Conservation (phyloP, 1,284 basidiomycete species). For the Ganoderma lucidum region DNA sequence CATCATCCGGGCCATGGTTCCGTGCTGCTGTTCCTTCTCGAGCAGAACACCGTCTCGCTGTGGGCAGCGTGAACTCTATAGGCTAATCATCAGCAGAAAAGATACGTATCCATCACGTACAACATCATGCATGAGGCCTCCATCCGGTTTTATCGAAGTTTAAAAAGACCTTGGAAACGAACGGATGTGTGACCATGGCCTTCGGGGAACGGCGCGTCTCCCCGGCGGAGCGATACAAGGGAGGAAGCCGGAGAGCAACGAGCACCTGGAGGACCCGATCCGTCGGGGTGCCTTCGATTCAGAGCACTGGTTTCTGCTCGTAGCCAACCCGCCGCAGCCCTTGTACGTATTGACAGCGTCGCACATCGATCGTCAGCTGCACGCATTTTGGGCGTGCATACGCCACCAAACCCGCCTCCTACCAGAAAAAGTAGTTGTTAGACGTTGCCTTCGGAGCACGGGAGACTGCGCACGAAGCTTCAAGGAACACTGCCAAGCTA, state of each 20-base stretch:
- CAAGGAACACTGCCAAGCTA: constrained; percentile 2
- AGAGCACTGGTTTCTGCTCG: constrained; percentile 1
- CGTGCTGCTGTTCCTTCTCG: constrained; percentile 22
- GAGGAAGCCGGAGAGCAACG: background rate
- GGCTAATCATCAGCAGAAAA: constrained; percentile 16
- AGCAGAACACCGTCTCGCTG: constrained; percentile 13
- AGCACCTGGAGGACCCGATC: constrained; percentile 12
- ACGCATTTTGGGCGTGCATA: constrained; percentile 8
- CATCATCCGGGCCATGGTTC: constrained; percentile 27
- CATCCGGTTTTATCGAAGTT: background rate
- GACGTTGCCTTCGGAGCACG: constrained; percentile 18
- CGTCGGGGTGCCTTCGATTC: constrained; percentile 13
- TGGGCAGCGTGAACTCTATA: constrained; percentile 24
- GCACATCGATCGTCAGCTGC: constrained; percentile 1
- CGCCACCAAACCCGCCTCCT: constrained; percentile 1
- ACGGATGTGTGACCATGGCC: background rate
- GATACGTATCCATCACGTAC: constrained; percentile 32
- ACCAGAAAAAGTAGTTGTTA: constrained; percentile 2
- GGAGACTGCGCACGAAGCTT: background rate
- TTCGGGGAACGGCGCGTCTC: constrained; percentile 16
- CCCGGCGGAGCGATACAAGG: constrained; percentile 1
- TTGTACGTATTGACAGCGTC: background rate
- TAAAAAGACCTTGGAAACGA: background rate
- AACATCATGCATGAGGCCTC: background rate
- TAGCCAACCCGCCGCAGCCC: background rate